phyloP scores from a whole-genome alignment of 2,329 filamentous ascomycete genomes.

The Ramularia endophylla region DNA sequence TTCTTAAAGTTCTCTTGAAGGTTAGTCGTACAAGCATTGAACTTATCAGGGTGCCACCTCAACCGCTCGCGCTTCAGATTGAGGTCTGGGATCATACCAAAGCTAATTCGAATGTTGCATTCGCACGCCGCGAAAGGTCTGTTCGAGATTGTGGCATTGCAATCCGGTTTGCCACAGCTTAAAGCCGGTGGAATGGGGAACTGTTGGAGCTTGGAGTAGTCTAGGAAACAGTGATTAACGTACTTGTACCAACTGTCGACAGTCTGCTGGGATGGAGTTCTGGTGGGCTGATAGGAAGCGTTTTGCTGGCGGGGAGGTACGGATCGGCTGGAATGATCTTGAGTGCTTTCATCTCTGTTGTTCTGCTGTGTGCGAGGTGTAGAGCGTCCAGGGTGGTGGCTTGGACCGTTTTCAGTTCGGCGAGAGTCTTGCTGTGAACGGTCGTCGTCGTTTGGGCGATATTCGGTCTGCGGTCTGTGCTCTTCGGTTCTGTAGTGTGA shows the following conservation, averaged over 20 bases:
- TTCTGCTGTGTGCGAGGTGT: too few relatives aligned
- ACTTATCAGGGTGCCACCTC: conserved; percentile 14
- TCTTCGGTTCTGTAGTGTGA: too few relatives aligned
- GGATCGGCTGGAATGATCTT: too few relatives aligned
- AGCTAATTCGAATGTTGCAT: background rate
- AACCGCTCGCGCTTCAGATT: conserved; percentile 5
- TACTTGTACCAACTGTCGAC: conserved; percentile 3
- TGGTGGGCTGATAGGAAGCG: too few relatives aligned
- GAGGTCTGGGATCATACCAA: background rate
- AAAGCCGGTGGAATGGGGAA: conserved; percentile 5
- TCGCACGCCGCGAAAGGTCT: background rate
- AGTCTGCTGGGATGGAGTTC: background rate
- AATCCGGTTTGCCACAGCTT: background rate
- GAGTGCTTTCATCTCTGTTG: too few relatives aligned
- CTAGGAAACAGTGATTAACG: conserved; percentile 4
- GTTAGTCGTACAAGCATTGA: conserved; percentile 4
- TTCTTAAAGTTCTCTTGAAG: conserved; percentile 5
- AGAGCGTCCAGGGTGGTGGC: too few relatives aligned
- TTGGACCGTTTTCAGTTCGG: too few relatives aligned
- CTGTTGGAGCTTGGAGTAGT: conserved; percentile 5
- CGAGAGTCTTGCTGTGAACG: too few relatives aligned
- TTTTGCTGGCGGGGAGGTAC: too few relatives aligned
- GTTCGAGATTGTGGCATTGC: background rate
- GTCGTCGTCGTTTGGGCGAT: too few relatives aligned
- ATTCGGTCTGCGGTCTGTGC: too few relatives aligned